phyloP scores from a whole-genome alignment of 768 basidiomycete species.

The Gymnopilus dilepis region DNA sequence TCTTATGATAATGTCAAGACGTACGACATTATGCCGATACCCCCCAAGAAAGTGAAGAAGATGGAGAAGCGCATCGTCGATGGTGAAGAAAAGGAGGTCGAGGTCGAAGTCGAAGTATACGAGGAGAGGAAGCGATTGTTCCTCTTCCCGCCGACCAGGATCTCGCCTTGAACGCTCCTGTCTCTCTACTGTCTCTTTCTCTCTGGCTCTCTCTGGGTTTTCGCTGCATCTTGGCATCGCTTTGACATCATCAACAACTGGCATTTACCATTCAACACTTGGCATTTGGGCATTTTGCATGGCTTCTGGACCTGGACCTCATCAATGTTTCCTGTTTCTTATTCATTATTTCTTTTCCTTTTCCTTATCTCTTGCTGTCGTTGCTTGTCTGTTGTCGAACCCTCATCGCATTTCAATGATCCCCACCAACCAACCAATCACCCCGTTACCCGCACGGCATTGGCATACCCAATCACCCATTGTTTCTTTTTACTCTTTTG shows the following conservation, averaged over 20 bases:
- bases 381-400: slow-evolving; percentile 8
- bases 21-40: slow-evolving; percentile 66
- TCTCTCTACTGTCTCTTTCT: too few species aligned
- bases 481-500: background rate
- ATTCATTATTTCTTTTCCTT: slow-evolving; percentile 8
- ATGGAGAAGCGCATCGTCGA: slow-evolving; percentile 56
- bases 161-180: slow-evolving; percentile 13
- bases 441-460: slow-evolving; percentile 9
- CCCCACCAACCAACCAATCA: background rate
- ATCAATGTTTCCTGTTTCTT: slow-evolving; percentile 9
- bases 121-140: slow-evolving; percentile 70
- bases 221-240: slow-evolving; percentile 7
- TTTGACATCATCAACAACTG: background rate
- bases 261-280: background rate
- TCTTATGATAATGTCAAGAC: slow-evolving; percentile 76
- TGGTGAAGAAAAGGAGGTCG: slow-evolving; percentile 52
- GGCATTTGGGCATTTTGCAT: background rate
- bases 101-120: slow-evolving; percentile 59
- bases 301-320: slow-evolving; percentile 1
- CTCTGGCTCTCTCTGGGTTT: slow-evolving; percentile 3
- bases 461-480: background rate
- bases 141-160: slow-evolving; percentile 54
- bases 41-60: slow-evolving; percentile 61
- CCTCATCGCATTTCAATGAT: slow-evolving; percentile 1
- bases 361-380: background rate